Conservation (phyloP, 495 filamentous ascomycete species). For the Daldinia concentrica region DNA sequence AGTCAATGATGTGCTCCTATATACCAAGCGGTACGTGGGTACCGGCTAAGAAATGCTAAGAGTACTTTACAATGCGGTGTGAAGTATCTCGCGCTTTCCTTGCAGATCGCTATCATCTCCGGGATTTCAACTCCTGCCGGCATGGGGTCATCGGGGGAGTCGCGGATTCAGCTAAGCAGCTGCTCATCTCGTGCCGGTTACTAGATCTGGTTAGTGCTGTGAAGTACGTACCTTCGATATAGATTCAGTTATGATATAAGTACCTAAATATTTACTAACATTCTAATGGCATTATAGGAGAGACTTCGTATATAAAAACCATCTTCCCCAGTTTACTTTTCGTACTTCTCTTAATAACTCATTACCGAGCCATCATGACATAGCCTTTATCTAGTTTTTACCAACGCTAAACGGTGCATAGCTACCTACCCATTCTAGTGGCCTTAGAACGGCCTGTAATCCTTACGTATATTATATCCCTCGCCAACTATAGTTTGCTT, state of each 20-base stretch:
- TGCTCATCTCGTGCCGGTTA: constrained; percentile 23
- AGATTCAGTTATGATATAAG: constrained; percentile 14
- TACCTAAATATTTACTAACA: not conserved
- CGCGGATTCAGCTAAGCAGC: not conserved
- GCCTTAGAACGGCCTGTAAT: too few relatives aligned
- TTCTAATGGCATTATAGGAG: too few relatives aligned
- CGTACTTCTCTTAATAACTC: not conserved
- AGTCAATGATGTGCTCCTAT: not conserved
- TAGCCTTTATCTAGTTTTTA: not conserved
- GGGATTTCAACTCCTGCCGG: not conserved
- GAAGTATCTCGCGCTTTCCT: not conserved
- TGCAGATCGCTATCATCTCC: not conserved
- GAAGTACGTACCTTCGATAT: constrained; percentile 28
- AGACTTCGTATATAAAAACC: constrained; percentile 19
- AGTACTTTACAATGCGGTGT: not conserved
- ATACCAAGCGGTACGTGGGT: not conserved
- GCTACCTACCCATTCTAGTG: not conserved
- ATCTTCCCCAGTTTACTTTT: not conserved
- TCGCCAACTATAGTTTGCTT: too few relatives aligned
- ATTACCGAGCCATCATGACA: too few relatives aligned
- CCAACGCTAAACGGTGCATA: not conserved
- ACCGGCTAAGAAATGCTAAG: not conserved
- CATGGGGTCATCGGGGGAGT: not conserved
- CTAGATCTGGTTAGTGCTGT: constrained; percentile 24
- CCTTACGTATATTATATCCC: too few relatives aligned